Evolutionary conservation across 2,329 filamentous ascomycete genomes (phyloP), one percentile per base, ranked within the genome.

Genomic region (Didymosphaeria variabile): DNA sequence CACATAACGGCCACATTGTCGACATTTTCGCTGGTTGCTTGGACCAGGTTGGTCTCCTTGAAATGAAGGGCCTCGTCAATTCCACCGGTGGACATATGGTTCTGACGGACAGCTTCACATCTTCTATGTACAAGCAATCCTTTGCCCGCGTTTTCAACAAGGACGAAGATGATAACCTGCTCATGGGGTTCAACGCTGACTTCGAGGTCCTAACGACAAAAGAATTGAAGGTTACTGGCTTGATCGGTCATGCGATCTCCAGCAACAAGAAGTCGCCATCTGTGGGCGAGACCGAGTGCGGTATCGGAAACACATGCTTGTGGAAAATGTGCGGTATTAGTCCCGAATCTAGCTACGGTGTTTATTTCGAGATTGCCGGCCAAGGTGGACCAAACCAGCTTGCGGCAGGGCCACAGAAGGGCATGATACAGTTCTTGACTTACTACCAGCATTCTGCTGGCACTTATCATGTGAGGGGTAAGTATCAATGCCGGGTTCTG

Each of bases 281-380:
- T 1, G 95, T 99, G 13, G 95, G 95, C 56, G 95, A 99, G 82
- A 98, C 95, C 0, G 95, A 99, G 78, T 97, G 94, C 72, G 95
- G 95, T 73, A 97, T 99, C 71, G 95, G 95, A 67, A 98, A 98
- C 77, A 99, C 95, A 0, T 98, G 94, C 80, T 94, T 94, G 3
- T 99, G 95, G 95, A 99, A 99, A 82, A 97, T 99, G 94, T 98
- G 95, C 73, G 94, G 93, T 68, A 97, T 99, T 68, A 94, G 98
- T 72, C 95, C 95, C 12, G 91, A 89, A 58, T 89, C 95, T 34
- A 97, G 93, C 73, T 98, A 98, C 72, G 95, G 93, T 63, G 87
- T 99, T 65, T 99, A 98, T 81, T 99, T 98, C 72, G 95, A 99
- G 79, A 96, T 99, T 75, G 94, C 95, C 50, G 93, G 91, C 71